Percentiles rank a stretch among this genome's conserved stretches.
phyloP scores from a whole-genome alignment of 2,329 filamentous ascomycete genomes.

The Aspergillus udagawae region DNA sequence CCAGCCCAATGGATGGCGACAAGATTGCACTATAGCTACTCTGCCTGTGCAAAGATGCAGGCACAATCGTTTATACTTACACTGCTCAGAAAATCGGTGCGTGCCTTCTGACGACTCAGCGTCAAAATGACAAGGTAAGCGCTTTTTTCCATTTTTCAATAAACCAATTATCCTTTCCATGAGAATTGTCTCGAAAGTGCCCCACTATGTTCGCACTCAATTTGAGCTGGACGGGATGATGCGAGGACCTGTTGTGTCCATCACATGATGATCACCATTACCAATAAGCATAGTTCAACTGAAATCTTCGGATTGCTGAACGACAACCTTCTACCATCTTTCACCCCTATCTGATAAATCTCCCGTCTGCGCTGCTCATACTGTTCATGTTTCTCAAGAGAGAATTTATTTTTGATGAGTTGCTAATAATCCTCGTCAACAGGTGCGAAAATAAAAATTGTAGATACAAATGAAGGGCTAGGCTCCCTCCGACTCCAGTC shows the following conservation, averaged over 20 bases:
- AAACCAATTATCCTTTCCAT: not conserved
- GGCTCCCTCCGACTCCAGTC: not conserved
- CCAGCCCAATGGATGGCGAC: not conserved
- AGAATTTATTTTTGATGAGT: constrained; percentile 12
- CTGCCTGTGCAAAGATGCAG: constrained; percentile 10
- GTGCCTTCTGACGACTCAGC: not conserved
- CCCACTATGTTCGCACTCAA: not conserved
- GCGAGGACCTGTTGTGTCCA: constrained; percentile 2
- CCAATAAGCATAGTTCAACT: constrained; percentile 42
- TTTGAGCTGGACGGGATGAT: not conserved
- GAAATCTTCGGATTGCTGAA: constrained; percentile 39
- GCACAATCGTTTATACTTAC: constrained; percentile 1
- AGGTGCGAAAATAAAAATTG: not conserved
- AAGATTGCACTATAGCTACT: not conserved
- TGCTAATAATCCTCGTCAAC: not conserved
- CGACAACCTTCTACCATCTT: constrained; percentile 40
- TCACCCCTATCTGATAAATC: constrained; percentile 30
- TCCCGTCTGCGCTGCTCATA: constrained; percentile 11
- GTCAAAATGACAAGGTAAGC: constrained; percentile 17
- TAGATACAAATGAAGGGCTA: not conserved
- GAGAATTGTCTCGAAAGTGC: not conserved
- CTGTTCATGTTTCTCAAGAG: constrained; percentile 2
- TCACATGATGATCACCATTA: constrained; percentile 35
- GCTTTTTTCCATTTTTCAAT: constrained; percentile 3
- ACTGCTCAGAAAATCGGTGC: not conserved